Evolutionary conservation across 2,329 filamentous ascomycete species (phyloP).

Genomic region (Boeremia lycopersici): DNA sequence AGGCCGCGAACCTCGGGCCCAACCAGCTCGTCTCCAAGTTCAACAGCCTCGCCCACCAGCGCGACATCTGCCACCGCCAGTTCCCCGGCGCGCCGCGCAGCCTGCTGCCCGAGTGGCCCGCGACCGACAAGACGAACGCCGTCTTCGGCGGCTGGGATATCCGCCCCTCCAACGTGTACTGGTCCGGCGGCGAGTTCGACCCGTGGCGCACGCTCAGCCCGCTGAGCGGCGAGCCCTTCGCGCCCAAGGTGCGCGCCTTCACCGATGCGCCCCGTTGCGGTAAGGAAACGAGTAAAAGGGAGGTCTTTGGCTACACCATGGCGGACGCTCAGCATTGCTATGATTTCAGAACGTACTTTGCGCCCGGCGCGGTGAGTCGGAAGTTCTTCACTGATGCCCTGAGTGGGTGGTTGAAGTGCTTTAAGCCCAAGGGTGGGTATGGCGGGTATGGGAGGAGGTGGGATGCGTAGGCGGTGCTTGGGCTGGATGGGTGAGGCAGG

Average conservation of each 20-base stretch:
- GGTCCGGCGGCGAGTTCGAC: conserved; percentile 58
- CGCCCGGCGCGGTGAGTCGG: conserved; percentile 42
- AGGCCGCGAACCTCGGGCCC: conserved; percentile 55
- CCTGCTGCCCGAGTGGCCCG: conserved; percentile 52
- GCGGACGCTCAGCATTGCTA: conserved; percentile 56
- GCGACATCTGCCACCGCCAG: conserved; percentile 55
- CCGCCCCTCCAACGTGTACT: conserved; percentile 59
- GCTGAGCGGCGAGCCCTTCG: conserved; percentile 50
- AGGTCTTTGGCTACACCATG: conserved; percentile 58
- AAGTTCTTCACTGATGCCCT: conserved; percentile 51
- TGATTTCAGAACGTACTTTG: conserved; percentile 51
- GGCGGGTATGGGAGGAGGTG: conserved; percentile 9
- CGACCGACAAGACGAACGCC: conserved; percentile 48
- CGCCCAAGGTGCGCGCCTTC: conserved; percentile 49
- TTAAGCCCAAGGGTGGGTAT: conserved; percentile 18
- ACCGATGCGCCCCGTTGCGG: conserved; percentile 54
- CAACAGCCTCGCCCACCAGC: conserved; percentile 53
- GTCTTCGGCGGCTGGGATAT: conserved; percentile 59
- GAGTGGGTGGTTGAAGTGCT: conserved; percentile 56
- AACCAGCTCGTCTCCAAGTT: conserved; percentile 56
- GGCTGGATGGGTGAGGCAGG: too few species aligned
- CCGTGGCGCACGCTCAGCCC: conserved; percentile 58
- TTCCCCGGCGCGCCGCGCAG: conserved; percentile 52
- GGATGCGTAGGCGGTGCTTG: neutral
- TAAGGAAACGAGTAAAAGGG: conserved; percentile 38